phyloP scores from a whole-genome alignment of 371 early-diverging fungal species.

The Apophysomyces variabilis region DNA sequence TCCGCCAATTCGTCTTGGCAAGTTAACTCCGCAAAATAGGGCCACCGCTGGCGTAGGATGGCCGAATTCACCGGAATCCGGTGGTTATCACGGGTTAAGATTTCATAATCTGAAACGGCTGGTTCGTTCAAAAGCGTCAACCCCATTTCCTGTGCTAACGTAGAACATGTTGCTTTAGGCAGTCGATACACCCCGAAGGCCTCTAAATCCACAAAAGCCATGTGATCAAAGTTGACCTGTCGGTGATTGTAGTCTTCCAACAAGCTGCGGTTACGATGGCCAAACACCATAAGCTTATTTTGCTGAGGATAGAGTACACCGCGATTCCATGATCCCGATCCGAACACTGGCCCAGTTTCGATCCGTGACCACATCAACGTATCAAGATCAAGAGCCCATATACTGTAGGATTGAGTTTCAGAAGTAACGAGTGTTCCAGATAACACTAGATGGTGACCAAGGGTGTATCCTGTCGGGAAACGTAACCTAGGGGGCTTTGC shows the following conservation, averaged over 20 bases:
- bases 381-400: slow-evolving; percentile 76
- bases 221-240: slow-evolving; percentile 61
- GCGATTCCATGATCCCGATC: slow-evolving; percentile 80
- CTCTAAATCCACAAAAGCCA: slow-evolving; percentile 63
- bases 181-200: slow-evolving; percentile 61
- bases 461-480: slow-evolving; percentile 73
- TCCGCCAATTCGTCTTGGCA: slow-evolving; percentile 15
- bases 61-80: slow-evolving; percentile 63
- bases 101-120: slow-evolving; percentile 58
- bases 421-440: slow-evolving; percentile 74
- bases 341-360: slow-evolving; percentile 66
- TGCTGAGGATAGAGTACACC: slow-evolving; percentile 63
- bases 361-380: slow-evolving; percentile 70
- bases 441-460: slow-evolving; percentile 76
- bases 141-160: slow-evolving; percentile 54
- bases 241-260: slow-evolving; percentile 76
- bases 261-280: slow-evolving; percentile 66
- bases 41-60: slow-evolving; percentile 71
- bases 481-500: slow-evolving; percentile 76
- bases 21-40: slow-evolving; percentile 55
- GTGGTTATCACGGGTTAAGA: slow-evolving; percentile 61
- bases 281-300: slow-evolving; percentile 70
- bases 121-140: slow-evolving; percentile 59
- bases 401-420: slow-evolving; percentile 65
- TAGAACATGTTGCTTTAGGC: slow-evolving; percentile 40